Evolutionary conservation across 345 rosid species (phyloP).

Genomic region (Lepidium aucheri): DNA sequence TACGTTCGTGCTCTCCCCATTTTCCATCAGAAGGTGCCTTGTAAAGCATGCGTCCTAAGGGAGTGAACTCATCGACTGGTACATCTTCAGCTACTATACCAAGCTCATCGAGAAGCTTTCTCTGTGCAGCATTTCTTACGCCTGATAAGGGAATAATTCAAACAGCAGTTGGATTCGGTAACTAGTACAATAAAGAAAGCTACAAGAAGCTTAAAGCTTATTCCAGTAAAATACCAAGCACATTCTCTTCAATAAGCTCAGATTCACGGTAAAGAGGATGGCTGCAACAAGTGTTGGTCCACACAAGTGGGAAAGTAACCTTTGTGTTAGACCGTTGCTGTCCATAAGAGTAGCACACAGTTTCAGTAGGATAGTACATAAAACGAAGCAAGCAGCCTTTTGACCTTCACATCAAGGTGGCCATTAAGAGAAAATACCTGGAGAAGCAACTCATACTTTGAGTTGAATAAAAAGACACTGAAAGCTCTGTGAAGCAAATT

Average conservation of each 20-base stretch:
- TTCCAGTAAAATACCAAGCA: slow-evolving; percentile 42
- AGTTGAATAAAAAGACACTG: slow-evolving; percentile 90
- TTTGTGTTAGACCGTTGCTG: slow-evolving; percentile 96
- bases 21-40: slow-evolving; percentile 98
- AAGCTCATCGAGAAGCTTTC: slow-evolving; percentile 90
- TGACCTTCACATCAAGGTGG: too few relatives aligned
- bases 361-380: background rate
- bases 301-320: slow-evolving; percentile 93
- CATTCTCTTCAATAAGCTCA: slow-evolving; percentile 64
- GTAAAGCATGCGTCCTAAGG: slow-evolving; percentile 77
- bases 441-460: slow-evolving; percentile 90
- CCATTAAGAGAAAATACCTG: slow-evolving; percentile 66
- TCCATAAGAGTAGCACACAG: background rate
- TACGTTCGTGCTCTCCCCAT: slow-evolving; percentile 99
- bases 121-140: slow-evolving; percentile 93
- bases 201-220: background rate
- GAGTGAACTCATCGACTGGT: slow-evolving; percentile 65
- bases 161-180: background rate
- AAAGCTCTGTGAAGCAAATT: slow-evolving; percentile 90
- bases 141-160: slow-evolving; percentile 33
- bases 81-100: slow-evolving; percentile 83
- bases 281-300: slow-evolving; percentile 99
- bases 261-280: slow-evolving; percentile 90
- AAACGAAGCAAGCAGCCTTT: background rate
- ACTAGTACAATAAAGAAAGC: background rate